These are phyloP conservation scores for Kwoniella dejecticola DNA, from an alignment of 768 basidiomycete genomes.

Conservation along the genomic window DNA sequence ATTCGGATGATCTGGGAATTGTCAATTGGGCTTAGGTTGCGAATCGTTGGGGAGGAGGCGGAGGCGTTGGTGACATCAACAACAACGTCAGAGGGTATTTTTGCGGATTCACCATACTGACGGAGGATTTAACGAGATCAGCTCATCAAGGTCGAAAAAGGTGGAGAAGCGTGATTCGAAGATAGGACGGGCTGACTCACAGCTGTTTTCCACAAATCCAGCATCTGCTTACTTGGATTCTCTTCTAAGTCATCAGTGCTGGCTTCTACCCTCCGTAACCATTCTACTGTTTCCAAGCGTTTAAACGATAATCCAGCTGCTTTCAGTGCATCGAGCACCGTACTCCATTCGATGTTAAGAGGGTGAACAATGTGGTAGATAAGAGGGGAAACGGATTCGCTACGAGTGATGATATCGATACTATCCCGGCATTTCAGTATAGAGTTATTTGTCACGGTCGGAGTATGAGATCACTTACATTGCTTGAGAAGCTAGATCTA, in stretches of 20 bases:
- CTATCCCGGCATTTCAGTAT: no score
- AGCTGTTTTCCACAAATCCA: constrained; percentile 46
- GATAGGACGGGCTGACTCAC: constrained; percentile 32
- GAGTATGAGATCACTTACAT: constrained; percentile 49
- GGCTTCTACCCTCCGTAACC: constrained; percentile 56
- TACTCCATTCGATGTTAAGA: constrained; percentile 55
- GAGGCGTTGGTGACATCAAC: constrained; percentile 53
- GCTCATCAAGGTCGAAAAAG: no score
- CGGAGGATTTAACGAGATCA: neutral
- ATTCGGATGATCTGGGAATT: constrained; percentile 56
- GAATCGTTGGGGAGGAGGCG: constrained; percentile 49
- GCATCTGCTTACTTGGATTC: constrained; percentile 58
- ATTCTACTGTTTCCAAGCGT: constrained; percentile 51
- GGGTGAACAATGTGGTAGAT: constrained; percentile 58
- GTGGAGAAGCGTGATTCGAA: neutral
- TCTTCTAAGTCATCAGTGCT: constrained; percentile 51
- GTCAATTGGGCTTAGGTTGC: constrained; percentile 43
- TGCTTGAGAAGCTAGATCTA: constrained; percentile 60
- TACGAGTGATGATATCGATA: constrained; percentile 55
- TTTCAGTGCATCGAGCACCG: constrained; percentile 57
- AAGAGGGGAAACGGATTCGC: constrained; percentile 18
- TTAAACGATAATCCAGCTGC: constrained; percentile 57
- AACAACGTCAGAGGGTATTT: constrained; percentile 30
- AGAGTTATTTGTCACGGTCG: no score
- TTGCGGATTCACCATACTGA: constrained; percentile 46